Conservation (phyloP, 2,329 filamentous ascomycete genomes). For the Ophiostoma sp. region DNA sequence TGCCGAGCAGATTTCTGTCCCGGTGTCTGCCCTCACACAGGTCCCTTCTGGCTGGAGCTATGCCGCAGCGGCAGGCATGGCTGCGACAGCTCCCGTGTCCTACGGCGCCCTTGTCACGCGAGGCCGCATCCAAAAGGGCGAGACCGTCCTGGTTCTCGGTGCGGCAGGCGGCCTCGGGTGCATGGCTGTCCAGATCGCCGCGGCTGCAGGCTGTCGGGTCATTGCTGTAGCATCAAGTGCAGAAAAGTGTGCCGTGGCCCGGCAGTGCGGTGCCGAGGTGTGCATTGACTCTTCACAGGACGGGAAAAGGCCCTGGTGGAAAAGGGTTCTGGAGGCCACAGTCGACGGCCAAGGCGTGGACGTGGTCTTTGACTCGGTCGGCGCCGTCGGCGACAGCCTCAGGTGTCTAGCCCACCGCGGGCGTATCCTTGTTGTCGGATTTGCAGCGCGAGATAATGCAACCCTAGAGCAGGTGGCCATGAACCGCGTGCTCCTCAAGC, state of each 20-base stretch:
- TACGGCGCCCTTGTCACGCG: constrained; percentile 46
- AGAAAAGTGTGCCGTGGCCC: constrained; percentile 42
- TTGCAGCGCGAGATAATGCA: neutral
- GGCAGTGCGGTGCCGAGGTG: neutral
- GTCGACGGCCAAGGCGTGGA: constrained; percentile 46
- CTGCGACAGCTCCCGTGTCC: constrained; percentile 49
- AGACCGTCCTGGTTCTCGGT: constrained; percentile 51
- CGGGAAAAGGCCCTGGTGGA: neutral
- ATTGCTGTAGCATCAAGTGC: constrained; percentile 48
- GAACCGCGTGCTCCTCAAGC: neutral
- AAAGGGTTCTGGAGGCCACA: constrained; percentile 42
- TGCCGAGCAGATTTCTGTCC: constrained; percentile 44
- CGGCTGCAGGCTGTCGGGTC: constrained; percentile 40
- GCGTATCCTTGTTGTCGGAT: constrained; percentile 17
- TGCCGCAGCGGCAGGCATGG: constrained; percentile 48
- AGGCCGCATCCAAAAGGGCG: constrained; percentile 40
- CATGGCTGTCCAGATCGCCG: constrained; percentile 52
- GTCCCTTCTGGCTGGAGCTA: constrained; percentile 45
- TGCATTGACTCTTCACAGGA: constrained; percentile 2
- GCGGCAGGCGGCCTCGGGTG: constrained; percentile 52
- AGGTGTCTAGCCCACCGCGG: constrained; percentile 51
- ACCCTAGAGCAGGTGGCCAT: neutral
- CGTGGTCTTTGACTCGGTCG: constrained; percentile 55
- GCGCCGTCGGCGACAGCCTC: constrained; percentile 50
- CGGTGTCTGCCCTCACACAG: constrained; percentile 34